Conservation (phyloP, 129 eudicot genomes). For the Lactuca sativa region DNA sequence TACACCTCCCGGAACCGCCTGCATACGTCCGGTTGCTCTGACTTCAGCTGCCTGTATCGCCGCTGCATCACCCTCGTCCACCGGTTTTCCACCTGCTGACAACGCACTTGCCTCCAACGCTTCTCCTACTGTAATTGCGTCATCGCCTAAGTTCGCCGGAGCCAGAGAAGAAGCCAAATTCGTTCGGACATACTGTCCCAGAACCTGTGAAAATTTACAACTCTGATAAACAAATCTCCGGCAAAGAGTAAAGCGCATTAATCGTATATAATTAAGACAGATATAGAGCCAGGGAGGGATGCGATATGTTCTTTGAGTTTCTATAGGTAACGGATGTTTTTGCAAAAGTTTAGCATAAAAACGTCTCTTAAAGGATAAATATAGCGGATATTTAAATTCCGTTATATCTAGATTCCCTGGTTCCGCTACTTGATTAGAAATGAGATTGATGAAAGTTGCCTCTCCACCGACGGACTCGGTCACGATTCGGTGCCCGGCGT, state of each 20-base stretch:
- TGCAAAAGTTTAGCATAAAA: too few species aligned
- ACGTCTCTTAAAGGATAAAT: too few species aligned
- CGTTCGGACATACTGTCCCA: slow-evolving; percentile 42
- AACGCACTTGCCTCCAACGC: slow-evolving; percentile 60
- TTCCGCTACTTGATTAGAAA: background rate
- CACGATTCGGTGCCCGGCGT: slow-evolving; percentile 36
- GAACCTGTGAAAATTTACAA: slow-evolving; percentile 35
- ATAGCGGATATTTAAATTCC: too few species aligned
- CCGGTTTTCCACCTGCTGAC: slow-evolving; percentile 44
- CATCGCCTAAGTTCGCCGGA: background rate
- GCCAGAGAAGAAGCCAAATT: background rate
- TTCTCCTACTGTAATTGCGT: slow-evolving; percentile 58
- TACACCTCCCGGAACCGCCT: slow-evolving; percentile 44
- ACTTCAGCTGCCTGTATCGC: slow-evolving; percentile 69
- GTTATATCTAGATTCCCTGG: background rate
- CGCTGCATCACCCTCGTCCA: slow-evolving; percentile 61
- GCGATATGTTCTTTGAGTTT: background rate
- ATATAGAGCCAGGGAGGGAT: background rate
- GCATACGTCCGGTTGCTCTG: slow-evolving; percentile 45
- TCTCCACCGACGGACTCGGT: slow-evolving; percentile 53
- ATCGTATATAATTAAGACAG: too few species aligned
- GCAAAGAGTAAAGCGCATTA: too few species aligned
- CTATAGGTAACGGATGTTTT: too few species aligned
- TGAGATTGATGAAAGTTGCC: slow-evolving; percentile 27
- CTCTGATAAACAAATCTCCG: background rate